Evolutionary conservation across 2,329 filamentous ascomycete species (phyloP), one percentile per base, ranked within the genome.

Genomic region (Albophoma yamanashiensis): DNA sequence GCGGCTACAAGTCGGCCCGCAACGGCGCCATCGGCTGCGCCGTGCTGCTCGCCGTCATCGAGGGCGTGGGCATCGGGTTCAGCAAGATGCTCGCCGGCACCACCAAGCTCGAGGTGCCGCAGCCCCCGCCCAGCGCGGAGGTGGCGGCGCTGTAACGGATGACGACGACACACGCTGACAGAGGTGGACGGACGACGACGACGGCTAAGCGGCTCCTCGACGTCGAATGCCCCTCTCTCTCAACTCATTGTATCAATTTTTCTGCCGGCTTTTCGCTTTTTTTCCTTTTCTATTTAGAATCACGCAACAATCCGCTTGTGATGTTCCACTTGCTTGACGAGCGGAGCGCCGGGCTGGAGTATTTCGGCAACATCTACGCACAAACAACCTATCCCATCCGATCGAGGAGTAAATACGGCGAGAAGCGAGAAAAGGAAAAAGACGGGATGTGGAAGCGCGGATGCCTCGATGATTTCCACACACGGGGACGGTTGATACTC

Each of bases 1-100:
- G 94, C 69, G 94, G 94, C 61, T 88, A 89, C 75, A 92, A 91
- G 79, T 91, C 93, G 27, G 92, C 94, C 64, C 84, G 94, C 69
- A 97, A 97, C 76, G 92, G 91, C 62, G 94, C 94, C 64, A 97
- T 99, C 70, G 94, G 93, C 67, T 97, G 94, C 74, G 94, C 91
- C 34, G 89, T 96, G 65, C 83, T 99, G 70, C 81, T 99, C 55
- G 94, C 91, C 57, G 93, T 99, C 65, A 97, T 99, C 64, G 93
- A 99, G 76, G 93, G 94, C 69, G 94, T 97, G 59, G 93, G 93
- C 68, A 97, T 99, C 71, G 92, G 90, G 11, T 93, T 97, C 79
- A 89, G 92, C 75, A 88, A 92, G 75, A 92, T 96, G 88, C 89
- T 96, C 84, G 90, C 92, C 42, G 89, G 92, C 64, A 89, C 88